phyloP scores from a whole-genome alignment of 352 stramenopile species.

The Globisporangium cylindrosporum region DNA sequence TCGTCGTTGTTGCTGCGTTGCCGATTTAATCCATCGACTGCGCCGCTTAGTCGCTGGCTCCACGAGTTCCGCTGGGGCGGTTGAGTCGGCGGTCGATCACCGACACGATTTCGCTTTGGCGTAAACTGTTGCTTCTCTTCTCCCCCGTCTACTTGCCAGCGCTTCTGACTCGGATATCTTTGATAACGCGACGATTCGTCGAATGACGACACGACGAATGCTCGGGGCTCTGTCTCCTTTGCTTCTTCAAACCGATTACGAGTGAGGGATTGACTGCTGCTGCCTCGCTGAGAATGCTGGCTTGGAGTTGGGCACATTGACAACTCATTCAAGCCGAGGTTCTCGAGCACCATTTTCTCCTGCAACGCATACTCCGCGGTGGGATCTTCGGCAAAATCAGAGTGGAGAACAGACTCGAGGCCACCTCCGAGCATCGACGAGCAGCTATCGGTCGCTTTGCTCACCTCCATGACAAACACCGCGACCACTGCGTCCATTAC shows the following conservation, averaged over 20 bases:
- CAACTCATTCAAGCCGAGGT: constrained; percentile 57
- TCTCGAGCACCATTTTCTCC: constrained; percentile 67
- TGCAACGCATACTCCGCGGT: constrained; percentile 60
- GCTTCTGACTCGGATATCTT: constrained; percentile 10
- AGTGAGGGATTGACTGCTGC: not conserved
- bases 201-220: not conserved
- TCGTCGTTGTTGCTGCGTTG: constrained; percentile 6
- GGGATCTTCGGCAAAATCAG: constrained; percentile 62
- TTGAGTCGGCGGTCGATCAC: constrained; percentile 1
- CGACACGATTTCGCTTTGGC: constrained; percentile 4
- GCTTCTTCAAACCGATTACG: constrained; percentile 4
- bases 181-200: constrained; percentile 4
- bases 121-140: not conserved
- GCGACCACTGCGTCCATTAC: constrained; percentile 78
- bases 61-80: constrained; percentile 9
- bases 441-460: constrained; percentile 60
- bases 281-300: constrained; percentile 12
- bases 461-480: constrained; percentile 79
- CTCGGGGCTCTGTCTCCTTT: not conserved
- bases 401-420: constrained; percentile 64
- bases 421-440: constrained; percentile 53
- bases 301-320: constrained; percentile 28
- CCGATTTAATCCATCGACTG: not conserved
- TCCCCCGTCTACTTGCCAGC: constrained; percentile 10
- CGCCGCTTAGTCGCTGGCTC: constrained; percentile 15